phyloP scores from a whole-genome alignment of 1,284 basidiomycete genomes.

The Meripilus lineatus region DNA sequence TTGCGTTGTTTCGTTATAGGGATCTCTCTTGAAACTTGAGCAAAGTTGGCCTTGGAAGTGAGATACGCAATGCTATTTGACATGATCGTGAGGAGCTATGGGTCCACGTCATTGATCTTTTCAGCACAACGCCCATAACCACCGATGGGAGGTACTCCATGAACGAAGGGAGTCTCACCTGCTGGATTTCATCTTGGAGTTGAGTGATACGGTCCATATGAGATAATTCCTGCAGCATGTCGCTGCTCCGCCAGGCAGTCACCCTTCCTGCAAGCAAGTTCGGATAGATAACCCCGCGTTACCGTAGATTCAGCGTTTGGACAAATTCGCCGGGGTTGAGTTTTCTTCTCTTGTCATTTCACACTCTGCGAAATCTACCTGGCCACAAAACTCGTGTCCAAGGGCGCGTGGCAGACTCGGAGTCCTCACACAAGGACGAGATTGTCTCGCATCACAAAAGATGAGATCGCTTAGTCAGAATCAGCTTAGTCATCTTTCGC shows the following conservation, averaged over 20 bases:
- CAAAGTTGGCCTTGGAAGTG: conserved; percentile 65
- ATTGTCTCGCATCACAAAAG: too few relatives aligned
- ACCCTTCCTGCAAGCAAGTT: too few relatives aligned
- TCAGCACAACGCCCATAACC: too few relatives aligned
- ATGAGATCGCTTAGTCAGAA: too few relatives aligned
- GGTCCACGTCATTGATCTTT: too few relatives aligned
- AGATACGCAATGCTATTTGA: conserved; percentile 72
- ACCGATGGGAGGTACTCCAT: not conserved
- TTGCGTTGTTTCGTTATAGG: conserved; percentile 73
- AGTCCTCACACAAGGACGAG: too few relatives aligned
- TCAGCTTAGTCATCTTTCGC: too few relatives aligned
- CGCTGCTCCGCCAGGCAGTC: conserved; percentile 32
- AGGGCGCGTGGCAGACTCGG: too few relatives aligned
- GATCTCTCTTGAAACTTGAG: conserved; percentile 66
- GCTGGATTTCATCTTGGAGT: conserved; percentile 83
- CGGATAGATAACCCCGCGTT: not conserved
- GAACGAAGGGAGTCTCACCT: conserved; percentile 38
- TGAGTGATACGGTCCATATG: conserved; percentile 88
- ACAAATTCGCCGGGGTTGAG: too few relatives aligned
- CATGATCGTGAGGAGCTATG: conserved; percentile 78
- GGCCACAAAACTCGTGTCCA: too few relatives aligned
- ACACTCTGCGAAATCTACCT: too few relatives aligned
- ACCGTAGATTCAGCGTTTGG: not conserved
- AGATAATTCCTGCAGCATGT: conserved; percentile 82
- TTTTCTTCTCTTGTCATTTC: too few relatives aligned